Evolutionary conservation across 345 rosid species (phyloP).

Genomic region (Bretschneidera sinensis): DNA sequence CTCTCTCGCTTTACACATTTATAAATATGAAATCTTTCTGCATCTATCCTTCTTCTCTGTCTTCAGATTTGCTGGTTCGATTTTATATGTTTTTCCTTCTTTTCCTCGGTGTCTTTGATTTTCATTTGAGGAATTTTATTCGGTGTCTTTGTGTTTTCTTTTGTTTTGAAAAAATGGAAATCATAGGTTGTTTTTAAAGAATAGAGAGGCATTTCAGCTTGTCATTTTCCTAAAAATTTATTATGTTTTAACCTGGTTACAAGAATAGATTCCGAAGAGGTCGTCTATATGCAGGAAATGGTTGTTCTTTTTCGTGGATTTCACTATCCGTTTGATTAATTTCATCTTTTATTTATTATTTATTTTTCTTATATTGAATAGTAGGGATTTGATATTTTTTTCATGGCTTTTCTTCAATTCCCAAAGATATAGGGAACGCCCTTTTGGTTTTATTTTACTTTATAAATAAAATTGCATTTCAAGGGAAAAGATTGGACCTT

Average conservation of each 20-base stretch:
- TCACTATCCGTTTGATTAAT: background rate
- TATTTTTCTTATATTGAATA: background rate
- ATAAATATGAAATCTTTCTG: background rate
- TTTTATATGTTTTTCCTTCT: background rate
- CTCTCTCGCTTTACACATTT: background rate
- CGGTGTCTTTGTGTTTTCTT: background rate
- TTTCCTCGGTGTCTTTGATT: constrained; percentile 3
- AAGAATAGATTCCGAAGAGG: background rate
- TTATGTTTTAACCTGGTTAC: too few relatives aligned
- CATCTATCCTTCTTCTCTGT: background rate
- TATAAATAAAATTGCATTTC: constrained; percentile 14
- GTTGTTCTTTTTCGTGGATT: background rate
- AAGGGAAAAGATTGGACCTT: constrained; percentile 11
- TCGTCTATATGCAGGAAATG: background rate
- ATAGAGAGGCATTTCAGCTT: background rate
- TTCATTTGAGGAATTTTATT: constrained; percentile 15
- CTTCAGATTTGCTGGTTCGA: background rate
- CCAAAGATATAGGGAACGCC: background rate
- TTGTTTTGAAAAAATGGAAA: background rate
- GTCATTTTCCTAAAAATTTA: background rate
- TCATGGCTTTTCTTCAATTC: background rate
- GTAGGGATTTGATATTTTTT: too few relatives aligned
- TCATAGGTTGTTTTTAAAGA: background rate
- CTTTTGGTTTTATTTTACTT: constrained; percentile 5
- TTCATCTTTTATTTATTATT: too few relatives aligned